Evolutionary conservation across 176 grass and related monocot species (phyloP).

Genomic region (Elaeis guineensis): DNA sequence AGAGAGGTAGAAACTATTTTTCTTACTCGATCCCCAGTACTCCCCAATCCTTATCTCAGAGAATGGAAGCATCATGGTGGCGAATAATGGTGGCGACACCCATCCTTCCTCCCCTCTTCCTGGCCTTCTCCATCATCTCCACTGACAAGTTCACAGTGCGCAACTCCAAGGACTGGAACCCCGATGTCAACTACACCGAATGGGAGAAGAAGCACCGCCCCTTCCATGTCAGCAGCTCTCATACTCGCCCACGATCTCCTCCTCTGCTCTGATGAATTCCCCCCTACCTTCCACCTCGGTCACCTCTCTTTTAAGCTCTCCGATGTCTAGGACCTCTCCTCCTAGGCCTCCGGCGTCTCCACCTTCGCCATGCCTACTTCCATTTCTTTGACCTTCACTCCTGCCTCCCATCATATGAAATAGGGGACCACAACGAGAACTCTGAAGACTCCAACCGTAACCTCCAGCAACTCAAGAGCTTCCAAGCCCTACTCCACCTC

Average conservation of each 20-base stretch:
- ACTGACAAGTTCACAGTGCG: too few species aligned
- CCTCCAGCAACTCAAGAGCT: slow-evolving; percentile 39
- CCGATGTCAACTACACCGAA: too few species aligned
- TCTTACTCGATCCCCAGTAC: too few species aligned
- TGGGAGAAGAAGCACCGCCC: too few species aligned
- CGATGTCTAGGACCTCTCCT: slow-evolving; percentile 49
- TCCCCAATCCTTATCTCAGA: too few species aligned
- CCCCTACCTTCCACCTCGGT: slow-evolving; percentile 25
- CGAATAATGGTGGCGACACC: too few species aligned
- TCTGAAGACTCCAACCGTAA: slow-evolving; percentile 7
- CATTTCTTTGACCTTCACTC: slow-evolving; percentile 74
- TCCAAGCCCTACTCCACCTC: slow-evolving; percentile 64
- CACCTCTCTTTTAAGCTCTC: slow-evolving; percentile 84
- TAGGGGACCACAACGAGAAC: not conserved
- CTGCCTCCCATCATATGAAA: not conserved
- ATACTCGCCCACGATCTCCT: slow-evolving; percentile 83
- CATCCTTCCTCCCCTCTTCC: too few species aligned
- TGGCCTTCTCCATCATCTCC: too few species aligned
- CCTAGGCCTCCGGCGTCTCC: slow-evolving; percentile 34
- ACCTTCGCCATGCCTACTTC: slow-evolving; percentile 81
- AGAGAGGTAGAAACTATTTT: too few species aligned
- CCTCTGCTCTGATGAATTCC: slow-evolving; percentile 44
- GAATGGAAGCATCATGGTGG: too few species aligned
- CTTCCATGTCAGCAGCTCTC: too few species aligned
- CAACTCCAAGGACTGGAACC: too few species aligned